phyloP scores from a whole-genome alignment of 768 basidiomycete genomes.

The Russula abietina region DNA sequence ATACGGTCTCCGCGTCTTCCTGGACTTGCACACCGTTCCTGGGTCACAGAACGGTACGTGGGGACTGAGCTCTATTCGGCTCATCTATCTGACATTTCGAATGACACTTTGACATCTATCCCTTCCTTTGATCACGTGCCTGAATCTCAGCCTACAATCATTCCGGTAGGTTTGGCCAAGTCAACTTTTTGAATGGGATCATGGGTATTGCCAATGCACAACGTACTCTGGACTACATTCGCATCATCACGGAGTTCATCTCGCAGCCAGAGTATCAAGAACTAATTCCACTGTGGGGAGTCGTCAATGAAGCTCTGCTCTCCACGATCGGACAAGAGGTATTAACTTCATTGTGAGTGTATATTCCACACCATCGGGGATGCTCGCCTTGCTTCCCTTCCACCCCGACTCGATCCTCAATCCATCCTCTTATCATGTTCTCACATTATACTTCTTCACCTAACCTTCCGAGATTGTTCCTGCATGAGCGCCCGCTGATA shows the following conservation, averaged over 20 bases:
- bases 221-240: slow-evolving; percentile 71
- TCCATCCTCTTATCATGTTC: background rate
- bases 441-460: slow-evolving; percentile 3
- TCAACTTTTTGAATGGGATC: slow-evolving; percentile 64
- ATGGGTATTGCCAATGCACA: slow-evolving; percentile 91
- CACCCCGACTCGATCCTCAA: background rate
- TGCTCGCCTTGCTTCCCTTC: slow-evolving; percentile 29
- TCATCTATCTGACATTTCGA: slow-evolving; percentile 16
- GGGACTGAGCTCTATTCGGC: background rate
- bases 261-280: slow-evolving; percentile 65
- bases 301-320: slow-evolving; percentile 59
- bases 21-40: slow-evolving; percentile 79
- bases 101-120: background rate
- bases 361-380: slow-evolving; percentile 5
- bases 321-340: slow-evolving; percentile 49
- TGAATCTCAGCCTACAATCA: slow-evolving; percentile 48
- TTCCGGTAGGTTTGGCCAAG: slow-evolving; percentile 51
- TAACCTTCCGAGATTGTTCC: background rate
- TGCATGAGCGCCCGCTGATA: background rate
- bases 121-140: background rate
- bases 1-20: slow-evolving; percentile 77
- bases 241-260: slow-evolving; percentile 77
- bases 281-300: slow-evolving; percentile 57
- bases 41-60: slow-evolving; percentile 70
- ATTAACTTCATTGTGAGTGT: slow-evolving; percentile 56